These are phyloP conservation scores for Chrysosporium keratinophilum DNA, from an alignment of 2,329 filamentous ascomycete genomes.

Conservation along the genomic window DNA sequence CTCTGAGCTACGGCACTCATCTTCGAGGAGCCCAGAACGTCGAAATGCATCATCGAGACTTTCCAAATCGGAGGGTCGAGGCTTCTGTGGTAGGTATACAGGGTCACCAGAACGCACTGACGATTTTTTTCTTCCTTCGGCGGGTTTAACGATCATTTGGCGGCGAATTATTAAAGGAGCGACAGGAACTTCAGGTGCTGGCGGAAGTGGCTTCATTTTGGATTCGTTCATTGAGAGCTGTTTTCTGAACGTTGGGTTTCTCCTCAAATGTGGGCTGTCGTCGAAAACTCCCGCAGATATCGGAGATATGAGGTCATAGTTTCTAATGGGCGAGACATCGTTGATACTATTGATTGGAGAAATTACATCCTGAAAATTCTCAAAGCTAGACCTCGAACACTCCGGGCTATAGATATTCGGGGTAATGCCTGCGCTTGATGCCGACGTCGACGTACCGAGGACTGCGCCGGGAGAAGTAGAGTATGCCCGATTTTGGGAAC, in stretches of 20 bases:
- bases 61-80: constrained; percentile 20
- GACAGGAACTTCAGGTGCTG: constrained; percentile 26
- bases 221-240: constrained; percentile 22
- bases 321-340: neutral
- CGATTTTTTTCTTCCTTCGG: neutral
- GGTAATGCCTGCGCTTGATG: neutral
- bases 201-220: constrained; percentile 34
- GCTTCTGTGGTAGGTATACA: constrained; percentile 15
- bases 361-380: neutral
- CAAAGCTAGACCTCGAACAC: constrained; percentile 7
- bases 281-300: constrained; percentile 27
- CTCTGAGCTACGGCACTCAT: neutral
- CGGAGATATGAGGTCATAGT: constrained; percentile 18
- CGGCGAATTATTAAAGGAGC: constrained; percentile 23
- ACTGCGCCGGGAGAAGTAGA: constrained; percentile 2
- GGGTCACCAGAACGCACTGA: neutral
- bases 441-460: neutral
- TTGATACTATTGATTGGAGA: neutral
- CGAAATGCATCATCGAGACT: constrained; percentile 23
- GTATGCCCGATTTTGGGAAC: constrained; percentile 1
- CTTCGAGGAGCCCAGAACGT: constrained; percentile 13
- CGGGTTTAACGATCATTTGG: neutral
- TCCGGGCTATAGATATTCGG: neutral
- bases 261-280: constrained; percentile 17
- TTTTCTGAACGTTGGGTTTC: constrained; percentile 17